phyloP scores from a whole-genome alignment of 805 yeast species.

The Saccharomyces jurei region DNA sequence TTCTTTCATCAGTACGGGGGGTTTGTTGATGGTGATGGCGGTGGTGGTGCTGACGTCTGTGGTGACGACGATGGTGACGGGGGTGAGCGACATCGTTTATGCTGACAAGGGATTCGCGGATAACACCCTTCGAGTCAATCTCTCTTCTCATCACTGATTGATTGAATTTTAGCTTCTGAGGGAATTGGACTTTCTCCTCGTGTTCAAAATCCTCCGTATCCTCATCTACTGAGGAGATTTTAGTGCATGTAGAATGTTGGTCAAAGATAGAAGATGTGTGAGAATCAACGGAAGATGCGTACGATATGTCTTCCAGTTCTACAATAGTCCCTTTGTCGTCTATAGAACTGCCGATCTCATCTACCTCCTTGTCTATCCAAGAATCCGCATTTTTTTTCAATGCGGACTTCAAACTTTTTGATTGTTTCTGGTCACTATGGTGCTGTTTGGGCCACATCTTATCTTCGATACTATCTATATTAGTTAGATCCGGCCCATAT shows the following conservation, averaged over 20 bases:
- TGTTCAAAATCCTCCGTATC: background rate
- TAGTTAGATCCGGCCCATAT: constrained; percentile 62
- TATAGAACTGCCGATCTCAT: background rate
- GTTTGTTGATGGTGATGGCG: background rate
- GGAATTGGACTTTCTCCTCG: background rate
- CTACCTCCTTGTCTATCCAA: background rate
- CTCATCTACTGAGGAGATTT: background rate
- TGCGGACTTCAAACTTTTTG: background rate
- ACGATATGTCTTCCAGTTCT: background rate
- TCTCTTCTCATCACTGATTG: constrained; percentile 22
- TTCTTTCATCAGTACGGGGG: background rate
- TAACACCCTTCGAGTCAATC: constrained; percentile 16
- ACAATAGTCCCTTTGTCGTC: background rate
- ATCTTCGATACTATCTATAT: background rate
- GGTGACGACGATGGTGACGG: background rate
- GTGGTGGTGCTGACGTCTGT: background rate
- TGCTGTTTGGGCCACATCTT: background rate
- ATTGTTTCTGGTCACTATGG: background rate
- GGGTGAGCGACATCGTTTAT: constrained; percentile 16
- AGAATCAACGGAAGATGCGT: constrained; percentile 20
- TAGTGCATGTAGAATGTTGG: constrained; percentile 5
- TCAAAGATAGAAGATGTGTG: constrained; percentile 24
- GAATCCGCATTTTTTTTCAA: background rate
- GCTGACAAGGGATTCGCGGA: constrained; percentile 13
- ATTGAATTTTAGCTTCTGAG: constrained; percentile 13